phyloP scores from a whole-genome alignment of 768 basidiomycete species.

The Lactarius vividus region DNA sequence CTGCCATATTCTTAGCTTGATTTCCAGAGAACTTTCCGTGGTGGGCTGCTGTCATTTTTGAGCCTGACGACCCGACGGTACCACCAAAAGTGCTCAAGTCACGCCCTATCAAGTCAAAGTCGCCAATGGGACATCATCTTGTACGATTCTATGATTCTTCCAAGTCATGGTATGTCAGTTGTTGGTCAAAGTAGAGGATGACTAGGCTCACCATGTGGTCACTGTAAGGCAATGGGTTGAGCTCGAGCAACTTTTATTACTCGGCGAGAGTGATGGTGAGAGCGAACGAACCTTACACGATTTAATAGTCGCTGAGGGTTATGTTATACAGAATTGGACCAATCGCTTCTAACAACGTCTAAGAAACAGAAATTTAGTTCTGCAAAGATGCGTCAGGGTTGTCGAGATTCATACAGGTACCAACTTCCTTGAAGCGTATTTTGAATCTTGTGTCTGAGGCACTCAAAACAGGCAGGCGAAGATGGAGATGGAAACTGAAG shows the following conservation, averaged over 20 bases:
- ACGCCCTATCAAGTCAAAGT: constrained; percentile 37
- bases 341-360: constrained; percentile 55
- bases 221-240: constrained; percentile 59
- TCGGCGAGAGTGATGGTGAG: constrained; percentile 72
- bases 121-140: constrained; percentile 50
- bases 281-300: not conserved
- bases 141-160: constrained; percentile 78
- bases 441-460: not conserved
- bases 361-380: constrained; percentile 62
- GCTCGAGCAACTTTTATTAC: constrained; percentile 51
- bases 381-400: constrained; percentile 47
- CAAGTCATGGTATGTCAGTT: constrained; percentile 53
- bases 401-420: constrained; percentile 60
- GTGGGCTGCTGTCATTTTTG: constrained; percentile 83
- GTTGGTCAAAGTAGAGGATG: not conserved
- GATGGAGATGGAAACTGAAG: constrained; percentile 26
- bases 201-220: constrained; percentile 2
- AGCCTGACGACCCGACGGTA: constrained; percentile 56
- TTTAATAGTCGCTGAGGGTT: not conserved
- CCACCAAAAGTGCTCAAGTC: constrained; percentile 32
- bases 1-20: constrained; percentile 3
- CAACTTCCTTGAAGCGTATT: not conserved
- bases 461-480: constrained; percentile 14
- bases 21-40: constrained; percentile 69
- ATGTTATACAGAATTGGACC: constrained; percentile 56